Conservation (phyloP, 2,329 filamentous ascomycete genomes). For the Talaromyces islandicus region DNA sequence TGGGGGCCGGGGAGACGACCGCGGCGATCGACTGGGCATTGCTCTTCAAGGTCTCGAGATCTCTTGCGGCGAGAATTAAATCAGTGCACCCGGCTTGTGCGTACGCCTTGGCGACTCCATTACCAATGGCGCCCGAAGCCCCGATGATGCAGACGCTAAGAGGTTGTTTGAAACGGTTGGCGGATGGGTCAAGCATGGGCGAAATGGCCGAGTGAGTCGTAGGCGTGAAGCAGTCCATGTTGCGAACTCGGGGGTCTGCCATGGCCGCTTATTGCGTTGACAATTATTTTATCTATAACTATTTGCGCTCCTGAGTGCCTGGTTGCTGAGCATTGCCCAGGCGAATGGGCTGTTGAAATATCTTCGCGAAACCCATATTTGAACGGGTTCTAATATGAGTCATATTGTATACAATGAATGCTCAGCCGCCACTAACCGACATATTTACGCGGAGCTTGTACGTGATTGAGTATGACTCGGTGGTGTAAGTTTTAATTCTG, state of each 20-base stretch:
- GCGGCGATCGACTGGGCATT: constrained; percentile 16
- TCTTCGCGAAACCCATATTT: neutral
- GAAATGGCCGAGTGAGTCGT: constrained; percentile 2
- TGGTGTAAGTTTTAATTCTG: no score
- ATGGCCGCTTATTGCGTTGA: neutral
- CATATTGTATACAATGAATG: neutral
- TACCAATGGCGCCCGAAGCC: constrained; percentile 28
- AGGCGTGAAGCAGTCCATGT: constrained; percentile 11
- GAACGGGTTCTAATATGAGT: neutral
- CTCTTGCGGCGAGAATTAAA: constrained; percentile 25
- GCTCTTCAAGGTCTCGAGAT: constrained; percentile 18
- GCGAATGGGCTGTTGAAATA: neutral
- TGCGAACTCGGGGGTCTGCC: constrained; percentile 12
- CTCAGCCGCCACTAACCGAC: neutral
- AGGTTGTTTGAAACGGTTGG: constrained; percentile 14
- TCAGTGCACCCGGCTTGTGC: constrained; percentile 23
- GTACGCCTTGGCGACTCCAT: constrained; percentile 26
- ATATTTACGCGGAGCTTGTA: neutral
- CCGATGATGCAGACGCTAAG: constrained; percentile 28
- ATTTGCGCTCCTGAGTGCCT: neutral
- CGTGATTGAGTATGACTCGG: neutral
- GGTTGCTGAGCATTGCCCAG: neutral
- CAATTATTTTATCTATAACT: neutral
- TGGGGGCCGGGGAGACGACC: constrained; percentile 12
- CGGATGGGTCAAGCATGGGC: constrained; percentile 5